Evolutionary conservation across 495 filamentous ascomycete genomes (phyloP).

Genomic region (Aspergillus incahuasiensis): DNA sequence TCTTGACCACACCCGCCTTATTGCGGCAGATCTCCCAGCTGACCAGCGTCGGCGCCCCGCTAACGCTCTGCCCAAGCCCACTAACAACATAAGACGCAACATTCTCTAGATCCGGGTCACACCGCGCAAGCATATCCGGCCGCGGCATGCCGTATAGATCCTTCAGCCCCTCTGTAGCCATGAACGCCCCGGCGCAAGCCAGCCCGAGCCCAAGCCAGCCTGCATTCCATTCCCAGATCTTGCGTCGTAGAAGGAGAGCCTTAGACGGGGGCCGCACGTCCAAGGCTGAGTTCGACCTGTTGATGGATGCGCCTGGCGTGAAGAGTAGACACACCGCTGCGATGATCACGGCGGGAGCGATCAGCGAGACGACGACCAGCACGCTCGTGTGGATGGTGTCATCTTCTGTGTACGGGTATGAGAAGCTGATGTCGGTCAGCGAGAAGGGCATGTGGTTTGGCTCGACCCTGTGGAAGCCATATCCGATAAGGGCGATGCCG

Average conservation of each 20-base stretch:
- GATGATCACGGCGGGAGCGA: slow-evolving; percentile 52
- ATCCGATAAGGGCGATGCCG: slow-evolving; percentile 43
- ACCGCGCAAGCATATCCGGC: slow-evolving; percentile 60
- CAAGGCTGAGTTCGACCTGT: slow-evolving; percentile 2
- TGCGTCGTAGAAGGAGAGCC: slow-evolving; percentile 37
- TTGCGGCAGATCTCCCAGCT: slow-evolving; percentile 50
- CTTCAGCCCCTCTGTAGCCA: slow-evolving; percentile 60
- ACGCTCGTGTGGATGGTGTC: slow-evolving; percentile 53
- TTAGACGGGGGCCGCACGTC: slow-evolving; percentile 19
- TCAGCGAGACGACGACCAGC: slow-evolving; percentile 45
- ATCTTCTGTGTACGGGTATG: slow-evolving; percentile 48
- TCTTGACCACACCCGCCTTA: slow-evolving; percentile 30
- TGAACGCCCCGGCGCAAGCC: slow-evolving; percentile 48
- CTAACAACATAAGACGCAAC: slow-evolving; percentile 43
- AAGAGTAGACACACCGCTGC: slow-evolving; percentile 44
- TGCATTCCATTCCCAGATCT: slow-evolving; percentile 62
- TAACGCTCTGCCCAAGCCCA: slow-evolving; percentile 43
- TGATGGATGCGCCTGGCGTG: slow-evolving; percentile 37
- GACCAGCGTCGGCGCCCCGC: slow-evolving; percentile 45
- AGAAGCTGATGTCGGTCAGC: slow-evolving; percentile 52
- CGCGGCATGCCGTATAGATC: slow-evolving; percentile 59
- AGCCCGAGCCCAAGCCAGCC: slow-evolving; percentile 61
- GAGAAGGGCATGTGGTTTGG: slow-evolving; percentile 47
- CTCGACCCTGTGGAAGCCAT: slow-evolving; percentile 32
- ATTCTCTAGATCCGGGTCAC: slow-evolving; percentile 49